Evolutionary conservation across 139 green algal species (phyloP), one percentile per base, ranked within the genome.

Genomic region (Bryopsis sp.): DNA sequence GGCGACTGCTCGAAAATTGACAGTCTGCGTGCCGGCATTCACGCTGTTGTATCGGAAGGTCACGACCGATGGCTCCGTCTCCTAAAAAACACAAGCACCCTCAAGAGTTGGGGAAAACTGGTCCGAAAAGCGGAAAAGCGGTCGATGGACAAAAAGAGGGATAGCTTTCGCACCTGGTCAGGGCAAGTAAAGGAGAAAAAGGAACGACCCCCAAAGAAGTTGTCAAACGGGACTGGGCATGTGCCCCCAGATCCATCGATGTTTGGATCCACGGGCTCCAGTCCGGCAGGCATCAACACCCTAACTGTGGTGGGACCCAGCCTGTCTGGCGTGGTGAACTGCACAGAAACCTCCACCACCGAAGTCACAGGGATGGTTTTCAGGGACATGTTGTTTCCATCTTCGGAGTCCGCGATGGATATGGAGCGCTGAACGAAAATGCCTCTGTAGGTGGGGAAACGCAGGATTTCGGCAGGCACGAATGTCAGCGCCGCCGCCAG

Each of bases 231-330:
- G 5, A 61, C 19, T 61, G 48, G 48, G 19, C 48, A 61, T 22
- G 48, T 8, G 5, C 5, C 8, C 24, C 22, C 48, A 34, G 11
- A 26, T 50, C 19, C 19, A 29, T n/a, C 19, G 11, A 82, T 36
- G 54, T 79, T 79, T 2, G 80, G 78, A 63, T 89, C 83, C 3
- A 86, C n/a, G 15, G 84, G 82, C 57, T 90, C 84, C 61, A 90
- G 72, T 3, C 84, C 84, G 0, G 58, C 84, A 2, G 84, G 80
- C 72, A 82, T 79, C 36, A 82, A 64, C 2, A 84, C 78, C 39
- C 59, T n/a, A 15, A 67, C 59, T 7, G 33, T 43, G 26, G 59
- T 67, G 26, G 28, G 26, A 29, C 39, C 59, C 31, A 67, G 31
- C 15, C 26, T 22, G 59, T 67, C 59, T n/a, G 59, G 59, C 7